Evolutionary conservation across 2,329 filamentous ascomycete species (phyloP), one percentile per base, ranked within the genome.

Genomic region (Colletotrichum shisoi): DNA sequence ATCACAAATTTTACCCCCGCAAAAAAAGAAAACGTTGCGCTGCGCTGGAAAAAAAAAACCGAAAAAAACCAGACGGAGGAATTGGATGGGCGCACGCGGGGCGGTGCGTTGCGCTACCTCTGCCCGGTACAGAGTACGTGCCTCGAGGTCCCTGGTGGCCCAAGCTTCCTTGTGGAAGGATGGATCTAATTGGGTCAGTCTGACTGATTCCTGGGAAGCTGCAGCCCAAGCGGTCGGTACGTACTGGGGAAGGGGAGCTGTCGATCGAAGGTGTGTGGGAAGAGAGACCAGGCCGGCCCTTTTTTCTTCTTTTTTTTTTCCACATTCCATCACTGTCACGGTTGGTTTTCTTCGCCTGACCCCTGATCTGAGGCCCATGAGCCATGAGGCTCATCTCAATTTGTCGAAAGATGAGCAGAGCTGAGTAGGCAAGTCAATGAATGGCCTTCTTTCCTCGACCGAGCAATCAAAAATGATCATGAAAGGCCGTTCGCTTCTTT

Each of bases 1-100:
- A 44, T 68, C 63, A 70, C 67, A 70, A 70, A 68, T 70, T 70
- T 70, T 70, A 69, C 67, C 69, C 67, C 63, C 67, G 63, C 60
- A 64, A 69, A 68, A 60, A 57, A 60, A 62, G 24, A 58, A 57
- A 52, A 17, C 31, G 7, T 2, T 34, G 31, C 7, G 31, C 31
- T 34, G 31, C 31, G 31, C 8, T 34, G 31, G 31, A 62, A 67
- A 68, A 60, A 57, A 31, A 34, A 34, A 34, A 8, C 57, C 59
- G 24, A 58, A 57, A 52, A 21, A 57, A 37, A 8, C 3, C 17
- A 19, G n/a, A 37, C 11, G 21, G 39, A 51, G 6, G 57, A 52
- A 44, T 53, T 49, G 37, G 46, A 51, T 17, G 63, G 45, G 31
- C 31, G 31, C 31, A 8, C 46, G 27, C 49, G 34, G 53, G 31